Evolutionary conservation across 2,329 filamentous ascomycete genomes (phyloP).

Genomic region (Graphilbum fragrans): DNA sequence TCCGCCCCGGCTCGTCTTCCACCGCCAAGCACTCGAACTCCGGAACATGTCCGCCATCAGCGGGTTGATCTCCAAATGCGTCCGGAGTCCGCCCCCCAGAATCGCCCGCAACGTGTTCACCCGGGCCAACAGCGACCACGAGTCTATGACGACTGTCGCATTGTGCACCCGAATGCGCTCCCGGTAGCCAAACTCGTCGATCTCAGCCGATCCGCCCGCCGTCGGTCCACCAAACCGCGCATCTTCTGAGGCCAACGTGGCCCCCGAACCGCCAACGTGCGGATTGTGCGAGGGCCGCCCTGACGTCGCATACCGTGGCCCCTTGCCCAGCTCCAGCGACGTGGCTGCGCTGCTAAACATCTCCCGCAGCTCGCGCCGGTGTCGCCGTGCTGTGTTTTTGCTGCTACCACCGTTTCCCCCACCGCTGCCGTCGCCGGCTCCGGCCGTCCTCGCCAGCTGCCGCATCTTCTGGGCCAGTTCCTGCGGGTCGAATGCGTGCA

Average conservation of each 20-base stretch:
- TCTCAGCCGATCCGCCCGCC: slow-evolving; percentile 13
- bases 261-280: slow-evolving; percentile 25
- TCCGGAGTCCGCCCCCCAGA: slow-evolving; percentile 30
- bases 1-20: not conserved
- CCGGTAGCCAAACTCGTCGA: slow-evolving; percentile 39
- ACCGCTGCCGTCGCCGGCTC: not conserved
- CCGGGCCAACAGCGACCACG: slow-evolving; percentile 37
- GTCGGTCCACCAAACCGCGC: not conserved
- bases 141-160: slow-evolving; percentile 31
- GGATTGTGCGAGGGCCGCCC: slow-evolving; percentile 26
- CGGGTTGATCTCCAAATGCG: slow-evolving; percentile 27
- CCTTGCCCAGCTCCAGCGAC: slow-evolving; percentile 40
- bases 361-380: slow-evolving; percentile 33
- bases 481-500: slow-evolving; percentile 36
- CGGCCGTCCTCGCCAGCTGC: slow-evolving; percentile 28
- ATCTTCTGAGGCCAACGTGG: slow-evolving; percentile 2
- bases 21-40: not conserved
- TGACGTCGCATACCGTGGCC: slow-evolving; percentile 41
- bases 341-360: slow-evolving; percentile 39
- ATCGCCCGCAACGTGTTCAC: slow-evolving; percentile 35
- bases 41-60: slow-evolving; percentile 22
- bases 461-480: slow-evolving; percentile 33
- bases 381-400: slow-evolving; percentile 36
- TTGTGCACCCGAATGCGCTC: slow-evolving; percentile 36
- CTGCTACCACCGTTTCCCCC: slow-evolving; percentile 17